Percentiles rank a stretch among this genome's conserved stretches.
Conservation (phyloP, 345 rosid genomes). For the Eucalyptus tenuipes region DNA sequence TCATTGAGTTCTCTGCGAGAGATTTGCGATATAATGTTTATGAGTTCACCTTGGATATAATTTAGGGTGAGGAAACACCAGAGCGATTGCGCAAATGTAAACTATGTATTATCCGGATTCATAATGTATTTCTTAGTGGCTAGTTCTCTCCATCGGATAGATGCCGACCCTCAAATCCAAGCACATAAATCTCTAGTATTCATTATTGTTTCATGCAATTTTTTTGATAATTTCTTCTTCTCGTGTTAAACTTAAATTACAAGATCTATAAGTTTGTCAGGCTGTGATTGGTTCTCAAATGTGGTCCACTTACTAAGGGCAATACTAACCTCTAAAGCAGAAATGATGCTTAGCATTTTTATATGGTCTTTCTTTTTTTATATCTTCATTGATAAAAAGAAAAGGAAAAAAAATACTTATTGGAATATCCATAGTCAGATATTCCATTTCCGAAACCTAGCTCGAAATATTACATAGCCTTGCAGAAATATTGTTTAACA, state of each 20-base stretch:
- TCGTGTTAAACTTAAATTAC: not conserved
- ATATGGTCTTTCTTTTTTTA: not conserved
- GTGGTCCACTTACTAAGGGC: not conserved
- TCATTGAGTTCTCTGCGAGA: not conserved
- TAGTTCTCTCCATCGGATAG: not conserved
- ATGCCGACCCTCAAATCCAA: not conserved
- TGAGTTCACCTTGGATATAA: not conserved
- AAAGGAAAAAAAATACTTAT: not conserved
- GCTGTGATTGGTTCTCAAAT: not conserved
- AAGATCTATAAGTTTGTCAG: not conserved
- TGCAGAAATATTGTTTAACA: not conserved
- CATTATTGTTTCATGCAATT: not conserved
- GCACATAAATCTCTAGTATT: not conserved
- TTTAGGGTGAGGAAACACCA: not conserved
- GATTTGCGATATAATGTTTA: not conserved
- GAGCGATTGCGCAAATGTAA: fast-evolving
- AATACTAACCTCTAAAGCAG: not conserved
- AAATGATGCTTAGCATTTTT: not conserved
- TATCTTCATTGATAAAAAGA: not conserved
- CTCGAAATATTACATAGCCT: not conserved
- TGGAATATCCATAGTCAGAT: not conserved
- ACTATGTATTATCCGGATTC: not conserved
- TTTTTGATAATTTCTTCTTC: not conserved
- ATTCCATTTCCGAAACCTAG: not conserved
- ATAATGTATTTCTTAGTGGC: not conserved